Evolutionary conservation across 805 yeast genomes (phyloP).

Genomic region (Tetrapisispora namnaoensis): DNA sequence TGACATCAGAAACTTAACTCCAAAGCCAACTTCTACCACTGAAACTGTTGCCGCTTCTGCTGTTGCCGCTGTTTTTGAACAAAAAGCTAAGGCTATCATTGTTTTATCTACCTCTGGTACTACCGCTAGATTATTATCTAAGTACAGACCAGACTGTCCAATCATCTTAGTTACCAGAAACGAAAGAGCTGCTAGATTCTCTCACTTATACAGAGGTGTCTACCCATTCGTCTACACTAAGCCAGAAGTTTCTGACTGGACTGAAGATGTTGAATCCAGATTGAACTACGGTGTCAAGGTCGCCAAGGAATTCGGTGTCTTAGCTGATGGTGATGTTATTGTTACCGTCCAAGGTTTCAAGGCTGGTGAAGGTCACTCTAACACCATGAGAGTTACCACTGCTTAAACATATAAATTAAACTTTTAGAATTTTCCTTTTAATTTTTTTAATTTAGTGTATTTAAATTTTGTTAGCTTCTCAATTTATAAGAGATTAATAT

Average conservation of each 20-base stretch:
- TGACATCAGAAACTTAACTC: constrained; percentile 78
- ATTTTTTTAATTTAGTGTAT: constrained; percentile 1
- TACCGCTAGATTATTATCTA: constrained; percentile 92
- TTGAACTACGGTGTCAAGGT: constrained; percentile 85
- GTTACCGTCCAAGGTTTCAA: constrained; percentile 98
- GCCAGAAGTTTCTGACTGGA: constrained; percentile 66
- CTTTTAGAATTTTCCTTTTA: constrained; percentile 1
- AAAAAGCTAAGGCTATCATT: constrained; percentile 91
- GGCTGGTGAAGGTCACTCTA: constrained; percentile 97
- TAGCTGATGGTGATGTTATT: constrained; percentile 77
- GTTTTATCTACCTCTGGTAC: constrained; percentile 92
- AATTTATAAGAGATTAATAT: not conserved
- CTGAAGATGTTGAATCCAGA: constrained; percentile 91
- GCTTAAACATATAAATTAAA: constrained; percentile 36
- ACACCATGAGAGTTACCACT: constrained; percentile 87
- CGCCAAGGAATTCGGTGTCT: constrained; percentile 79
- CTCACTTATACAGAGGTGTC: constrained; percentile 96
- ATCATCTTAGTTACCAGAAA: constrained; percentile 97
- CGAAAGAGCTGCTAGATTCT: constrained; percentile 83
- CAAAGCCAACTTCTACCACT: constrained; percentile 82
- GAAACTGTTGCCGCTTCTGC: constrained; percentile 98
- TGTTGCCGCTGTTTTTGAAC: constrained; percentile 93
- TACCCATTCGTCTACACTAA: constrained; percentile 85
- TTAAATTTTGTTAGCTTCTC: constrained; percentile 2
- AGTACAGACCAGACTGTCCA: constrained; percentile 96